Conservation (phyloP, 1,139 yeast species). For the Pichia norvegensis region DNA sequence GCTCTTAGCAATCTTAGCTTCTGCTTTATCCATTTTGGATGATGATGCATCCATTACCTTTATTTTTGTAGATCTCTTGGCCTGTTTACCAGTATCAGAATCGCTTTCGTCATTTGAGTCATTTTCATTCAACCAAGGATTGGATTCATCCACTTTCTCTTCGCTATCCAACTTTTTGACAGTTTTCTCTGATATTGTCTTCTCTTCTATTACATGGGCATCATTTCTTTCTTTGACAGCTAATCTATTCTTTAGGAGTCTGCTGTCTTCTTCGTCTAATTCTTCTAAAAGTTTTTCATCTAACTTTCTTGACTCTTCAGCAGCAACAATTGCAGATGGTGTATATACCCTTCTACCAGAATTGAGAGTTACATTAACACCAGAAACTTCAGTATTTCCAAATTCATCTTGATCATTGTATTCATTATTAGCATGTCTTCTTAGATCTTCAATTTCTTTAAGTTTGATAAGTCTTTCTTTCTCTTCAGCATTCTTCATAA, state of each 20-base stretch:
- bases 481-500: conserved; percentile 83
- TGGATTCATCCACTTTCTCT: conserved; percentile 34
- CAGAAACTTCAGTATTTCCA: conserved; percentile 31
- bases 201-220: conserved; percentile 1
- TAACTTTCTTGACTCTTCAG: conserved; percentile 36
- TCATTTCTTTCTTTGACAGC: conserved; percentile 15
- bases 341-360: conserved; percentile 79
- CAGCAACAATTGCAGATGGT: conserved; percentile 51
- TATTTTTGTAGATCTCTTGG: conserved; percentile 41
- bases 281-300: conserved; percentile 42
- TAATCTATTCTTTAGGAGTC: conserved; percentile 35
- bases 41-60: conserved; percentile 48
- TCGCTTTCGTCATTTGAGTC: conserved; percentile 15
- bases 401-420: conserved; percentile 27
- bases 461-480: conserved; percentile 50
- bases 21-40: conserved; percentile 43
- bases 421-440: conserved; percentile 40
- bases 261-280: conserved; percentile 47
- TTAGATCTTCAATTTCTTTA: conserved; percentile 44
- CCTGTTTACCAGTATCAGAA: conserved; percentile 11
- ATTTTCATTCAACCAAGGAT: conserved; percentile 33
- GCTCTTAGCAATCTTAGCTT: conserved; percentile 42
- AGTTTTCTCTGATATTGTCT: neutral
- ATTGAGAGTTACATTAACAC: conserved; percentile 49
- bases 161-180: neutral